Evolutionary conservation across 768 basidiomycete species (phyloP).

Genomic region (Exidia glandulosa): DNA sequence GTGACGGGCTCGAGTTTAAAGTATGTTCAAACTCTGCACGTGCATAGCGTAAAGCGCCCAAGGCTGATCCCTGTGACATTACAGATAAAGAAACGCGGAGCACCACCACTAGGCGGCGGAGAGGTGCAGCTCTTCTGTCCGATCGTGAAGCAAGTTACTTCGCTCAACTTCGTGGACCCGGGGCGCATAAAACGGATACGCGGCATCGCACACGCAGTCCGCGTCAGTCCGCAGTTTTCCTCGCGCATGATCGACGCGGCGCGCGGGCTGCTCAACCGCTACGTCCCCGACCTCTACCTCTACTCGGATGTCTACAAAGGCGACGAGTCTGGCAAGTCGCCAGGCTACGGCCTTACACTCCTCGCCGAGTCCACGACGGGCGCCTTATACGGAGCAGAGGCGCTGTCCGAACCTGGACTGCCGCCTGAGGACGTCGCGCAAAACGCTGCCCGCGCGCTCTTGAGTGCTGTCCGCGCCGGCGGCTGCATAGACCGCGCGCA

Average conservation of each 20-base stretch:
- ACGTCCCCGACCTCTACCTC: slow-evolving; percentile 95
- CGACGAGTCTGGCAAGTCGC: slow-evolving; percentile 97
- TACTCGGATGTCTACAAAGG: slow-evolving; percentile 99
- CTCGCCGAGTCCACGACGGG: slow-evolving; percentile 89
- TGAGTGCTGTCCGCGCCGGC: slow-evolving; percentile 68
- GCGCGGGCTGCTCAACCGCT: slow-evolving; percentile 86
- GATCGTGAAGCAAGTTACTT: slow-evolving; percentile 81
- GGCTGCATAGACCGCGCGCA: slow-evolving; percentile 89
- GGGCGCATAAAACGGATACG: slow-evolving; percentile 92
- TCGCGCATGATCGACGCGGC: slow-evolving; percentile 95
- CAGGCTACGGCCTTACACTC: slow-evolving; percentile 86
- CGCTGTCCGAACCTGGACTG: slow-evolving; percentile 67
- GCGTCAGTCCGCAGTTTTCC: slow-evolving; percentile 94
- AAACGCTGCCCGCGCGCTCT: slow-evolving; percentile 63
- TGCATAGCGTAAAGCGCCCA: neutral
- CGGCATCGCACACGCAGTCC: slow-evolving; percentile 94
- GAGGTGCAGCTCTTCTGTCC: slow-evolving; percentile 93
- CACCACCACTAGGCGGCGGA: slow-evolving; percentile 84
- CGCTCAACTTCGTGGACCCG: slow-evolving; percentile 81
- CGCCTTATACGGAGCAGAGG: slow-evolving; percentile 79
- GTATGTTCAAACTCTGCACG: slow-evolving; percentile 28
- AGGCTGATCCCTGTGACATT: slow-evolving; percentile 1
- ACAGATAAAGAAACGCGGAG: slow-evolving; percentile 75
- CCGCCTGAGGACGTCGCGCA: slow-evolving; percentile 91
- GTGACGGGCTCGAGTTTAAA: slow-evolving; percentile 81